Evolutionary conservation across 768 basidiomycete genomes (phyloP), one percentile per base, ranked within the genome.

Genomic region (Dacryopinax spathularia): DNA sequence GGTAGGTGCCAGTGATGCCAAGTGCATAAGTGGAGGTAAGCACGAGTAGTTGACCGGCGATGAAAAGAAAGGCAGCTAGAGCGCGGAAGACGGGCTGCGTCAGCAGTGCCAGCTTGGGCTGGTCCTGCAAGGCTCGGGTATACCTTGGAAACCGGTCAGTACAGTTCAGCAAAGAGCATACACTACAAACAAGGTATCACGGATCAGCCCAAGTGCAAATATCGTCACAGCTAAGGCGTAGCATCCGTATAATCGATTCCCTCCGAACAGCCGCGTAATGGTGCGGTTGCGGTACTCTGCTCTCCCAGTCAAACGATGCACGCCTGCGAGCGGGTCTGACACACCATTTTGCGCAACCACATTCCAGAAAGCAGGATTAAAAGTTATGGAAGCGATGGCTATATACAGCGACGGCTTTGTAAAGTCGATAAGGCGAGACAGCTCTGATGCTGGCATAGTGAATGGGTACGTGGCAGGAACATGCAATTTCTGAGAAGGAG

Each of bases 351-450:
- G 86, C 27, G 95, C 95, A 31, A 94, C 84, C 66, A 92, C 84
- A 74, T 99, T 99, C 95, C 95, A 99, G 64, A 87, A 92, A 0
- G 85, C 84, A 0, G 95, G 95, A 70, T 97, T 97, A 78, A 97
- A 97, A 1, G 83, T 71, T 60, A 95, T 89, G 64, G 87, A 73
- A 2, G 81, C 74, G n/a, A 92, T 66, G 0, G 84, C 83, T 18
- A 88, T 61, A 69, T 80, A 80, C 37, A 97, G 72, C 22, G 89
- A 89, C 5, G 75, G 71, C 69, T 90, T 81, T 33, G 78, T 81
- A 31, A 80, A 70, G 75, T 95, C 85, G 1, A 95, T 65, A 31
- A 75, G 36, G 1, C n/a, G n/a, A n/a, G n/a, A n/a, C n/a, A n/a
- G n/a, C n/a, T n/a, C n/a, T n/a, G n/a, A n/a, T n/a, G n/a, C n/a